These are phyloP conservation scores for Cadophora gregata DNA, from an alignment of 2,329 filamentous ascomycete species.

Conservation along the genomic window DNA sequence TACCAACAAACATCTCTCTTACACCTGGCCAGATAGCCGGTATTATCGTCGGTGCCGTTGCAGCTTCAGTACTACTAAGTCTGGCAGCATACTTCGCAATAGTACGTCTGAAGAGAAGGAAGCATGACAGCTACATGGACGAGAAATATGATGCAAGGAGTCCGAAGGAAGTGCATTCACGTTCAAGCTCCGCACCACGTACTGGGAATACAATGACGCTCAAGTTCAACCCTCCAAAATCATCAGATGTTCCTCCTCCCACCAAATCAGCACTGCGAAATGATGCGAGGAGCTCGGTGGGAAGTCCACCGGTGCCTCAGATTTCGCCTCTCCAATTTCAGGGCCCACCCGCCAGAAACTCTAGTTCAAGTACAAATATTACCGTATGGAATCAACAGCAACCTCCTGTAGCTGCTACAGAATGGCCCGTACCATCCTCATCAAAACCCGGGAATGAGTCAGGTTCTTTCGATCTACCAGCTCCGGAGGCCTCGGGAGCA, in stretches of 20 bases:
- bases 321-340: background rate
- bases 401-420: background rate
- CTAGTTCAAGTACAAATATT: too few relatives aligned
- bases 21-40: conserved; percentile 25
- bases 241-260: conserved; percentile 20
- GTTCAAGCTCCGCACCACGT: conserved; percentile 26
- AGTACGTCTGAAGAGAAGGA: conserved; percentile 17
- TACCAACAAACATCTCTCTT: conserved; percentile 4
- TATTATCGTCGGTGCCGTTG: conserved; percentile 23
- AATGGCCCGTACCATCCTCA: background rate
- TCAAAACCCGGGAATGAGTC: background rate
- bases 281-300: background rate
- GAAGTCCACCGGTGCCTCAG: background rate
- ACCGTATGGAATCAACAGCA: too few relatives aligned
- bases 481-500: background rate
- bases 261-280: conserved; percentile 3
- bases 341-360: background rate
- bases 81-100: conserved; percentile 23
- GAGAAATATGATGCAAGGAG: conserved; percentile 26
- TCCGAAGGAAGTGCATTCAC: conserved; percentile 26
- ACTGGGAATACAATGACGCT: conserved; percentile 28
- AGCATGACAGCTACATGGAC: conserved; percentile 27
- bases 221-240: conserved; percentile 32
- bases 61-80: conserved; percentile 17
- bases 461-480: background rate